These are phyloP conservation scores for Clitopilus hobsonii DNA, from an alignment of 768 basidiomycete genomes.

Conservation along the genomic window DNA sequence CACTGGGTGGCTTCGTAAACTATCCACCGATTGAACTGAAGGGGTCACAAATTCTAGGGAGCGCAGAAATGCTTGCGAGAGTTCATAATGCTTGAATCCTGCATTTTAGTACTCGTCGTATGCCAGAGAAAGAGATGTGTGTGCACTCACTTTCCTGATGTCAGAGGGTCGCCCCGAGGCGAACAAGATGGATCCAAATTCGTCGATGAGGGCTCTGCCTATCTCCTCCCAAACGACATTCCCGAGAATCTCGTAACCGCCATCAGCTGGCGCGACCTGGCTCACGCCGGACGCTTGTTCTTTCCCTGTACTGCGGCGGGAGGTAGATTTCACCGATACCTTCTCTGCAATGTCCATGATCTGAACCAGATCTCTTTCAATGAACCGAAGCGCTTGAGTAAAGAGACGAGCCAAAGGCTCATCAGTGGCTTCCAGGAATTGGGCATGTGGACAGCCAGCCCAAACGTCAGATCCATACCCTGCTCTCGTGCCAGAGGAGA, in stretches of 20 bases:
- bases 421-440: slow-evolving; percentile 60
- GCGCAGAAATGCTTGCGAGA: slow-evolving; percentile 76
- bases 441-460: slow-evolving; percentile 31
- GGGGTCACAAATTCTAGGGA: slow-evolving; percentile 83
- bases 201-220: slow-evolving; percentile 73
- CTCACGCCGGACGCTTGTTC: slow-evolving; percentile 5
- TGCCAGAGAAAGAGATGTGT: too few species aligned
- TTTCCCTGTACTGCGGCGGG: slow-evolving; percentile 15
- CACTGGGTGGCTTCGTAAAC: slow-evolving; percentile 68
- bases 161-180: slow-evolving; percentile 90
- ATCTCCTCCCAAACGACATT: slow-evolving; percentile 90
- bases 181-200: slow-evolving; percentile 80
- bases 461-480: slow-evolving; percentile 23
- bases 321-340: slow-evolving; percentile 45
- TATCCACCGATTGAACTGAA: slow-evolving; percentile 60
- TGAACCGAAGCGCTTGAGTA: slow-evolving; percentile 76
- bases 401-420: slow-evolving; percentile 74
- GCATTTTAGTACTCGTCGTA: too few species aligned
- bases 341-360: slow-evolving; percentile 78
- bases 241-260: slow-evolving; percentile 78
- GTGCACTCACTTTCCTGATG: slow-evolving; percentile 73
- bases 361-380: slow-evolving; percentile 67
- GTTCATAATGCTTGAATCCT: slow-evolving; percentile 88
- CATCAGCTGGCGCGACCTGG: slow-evolving; percentile 9
- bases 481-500: slow-evolving; percentile 26